Base-by-base conservation (phyloP, 345 rosid genomes). In the Stellera chamaejasme region DNA sequence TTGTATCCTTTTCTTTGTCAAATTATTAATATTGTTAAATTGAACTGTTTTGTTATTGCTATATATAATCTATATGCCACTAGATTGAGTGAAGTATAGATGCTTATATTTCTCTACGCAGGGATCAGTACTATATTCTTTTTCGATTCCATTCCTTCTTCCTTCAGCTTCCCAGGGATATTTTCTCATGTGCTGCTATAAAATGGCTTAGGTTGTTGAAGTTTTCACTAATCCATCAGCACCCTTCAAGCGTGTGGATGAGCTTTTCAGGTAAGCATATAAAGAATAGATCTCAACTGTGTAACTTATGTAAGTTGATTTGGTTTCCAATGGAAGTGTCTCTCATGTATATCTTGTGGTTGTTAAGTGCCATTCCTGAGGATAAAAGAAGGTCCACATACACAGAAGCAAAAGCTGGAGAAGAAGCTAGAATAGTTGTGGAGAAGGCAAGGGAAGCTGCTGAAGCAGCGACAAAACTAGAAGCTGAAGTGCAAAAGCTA, bases 331-430 rank as follows among this genome's bases (percentile, higher is more conserved):
- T 10, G 32, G 36, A 11, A 43, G 32, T 16, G 14, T 26, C 51
- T 47, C 54, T 54, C 47, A 72, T 28, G 41, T 10, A 2, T 32
- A 0, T 26, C 48, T 28, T 52, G 42, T 14, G 44, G 64, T 23
- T 60, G 45, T 48, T 16, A n/a, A 93, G 99, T 70, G 77, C 69
- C 43, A 82, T 93, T 61, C 89, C 91, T 6, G 91, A 88, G 77
- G 99, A 93, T 47, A 83, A 79, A 58, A 89, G 99, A 71, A 84
- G 97, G 63, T 77, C 79, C 56, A 75, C 68, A 3, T 93, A 86
- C 53, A 84, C 88, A 50, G 96, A 77, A 50, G 75, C 70, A 7
- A 56, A 65, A 66, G 85, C 82, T 0, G 95, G 82, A 75, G 86
- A 85, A 70, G 85, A 76, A 61, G 93, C 82, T 28, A 72, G 25